Evolutionary conservation across 1,284 basidiomycete genomes (phyloP).

Genomic region (Psilocybe mexicana): DNA sequence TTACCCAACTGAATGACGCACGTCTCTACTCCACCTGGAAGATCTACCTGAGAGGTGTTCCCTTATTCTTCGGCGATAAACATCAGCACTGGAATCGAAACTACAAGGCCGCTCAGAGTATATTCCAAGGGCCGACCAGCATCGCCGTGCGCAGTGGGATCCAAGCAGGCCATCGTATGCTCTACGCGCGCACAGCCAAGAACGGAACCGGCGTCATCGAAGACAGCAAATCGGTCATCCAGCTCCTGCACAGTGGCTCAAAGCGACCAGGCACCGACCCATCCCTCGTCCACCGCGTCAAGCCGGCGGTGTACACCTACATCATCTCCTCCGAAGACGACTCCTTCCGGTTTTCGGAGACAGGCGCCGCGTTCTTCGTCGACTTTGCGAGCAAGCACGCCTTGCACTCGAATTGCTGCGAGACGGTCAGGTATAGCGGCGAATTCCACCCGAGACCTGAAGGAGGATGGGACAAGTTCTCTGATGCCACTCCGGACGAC

Average conservation of each 20-base stretch:
- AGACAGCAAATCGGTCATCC: constrained; percentile 44
- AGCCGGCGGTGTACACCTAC: constrained; percentile 79
- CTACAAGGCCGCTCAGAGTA: constrained; percentile 69
- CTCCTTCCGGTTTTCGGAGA: constrained; percentile 76
- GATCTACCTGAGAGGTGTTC: constrained; percentile 64
- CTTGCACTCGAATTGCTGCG: constrained; percentile 53
- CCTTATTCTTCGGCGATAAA: constrained; percentile 57
- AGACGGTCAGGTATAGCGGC: constrained; percentile 66
- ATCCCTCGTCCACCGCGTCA: constrained; percentile 53
- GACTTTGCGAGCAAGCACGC: constrained; percentile 79
- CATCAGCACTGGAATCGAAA: constrained; percentile 65
- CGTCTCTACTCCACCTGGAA: constrained; percentile 83
- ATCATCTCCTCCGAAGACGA: constrained; percentile 70
- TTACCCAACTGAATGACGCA: constrained; percentile 60
- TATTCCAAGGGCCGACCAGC: constrained; percentile 64
- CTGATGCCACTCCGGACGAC: constrained; percentile 51
- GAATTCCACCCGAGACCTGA: constrained; percentile 77
- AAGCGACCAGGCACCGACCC: constrained; percentile 17
- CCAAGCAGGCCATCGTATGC: constrained; percentile 67
- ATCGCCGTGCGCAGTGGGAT: constrained; percentile 66
- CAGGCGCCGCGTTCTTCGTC: constrained; percentile 78
- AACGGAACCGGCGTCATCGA: constrained; percentile 66
- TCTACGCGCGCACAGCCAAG: constrained; percentile 67
- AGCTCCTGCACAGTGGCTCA: constrained; percentile 49
- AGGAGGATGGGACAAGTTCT: constrained; percentile 67